Evolutionary conservation across 129 eudicot species (phyloP).

Genomic region (Arctium lappa): DNA sequence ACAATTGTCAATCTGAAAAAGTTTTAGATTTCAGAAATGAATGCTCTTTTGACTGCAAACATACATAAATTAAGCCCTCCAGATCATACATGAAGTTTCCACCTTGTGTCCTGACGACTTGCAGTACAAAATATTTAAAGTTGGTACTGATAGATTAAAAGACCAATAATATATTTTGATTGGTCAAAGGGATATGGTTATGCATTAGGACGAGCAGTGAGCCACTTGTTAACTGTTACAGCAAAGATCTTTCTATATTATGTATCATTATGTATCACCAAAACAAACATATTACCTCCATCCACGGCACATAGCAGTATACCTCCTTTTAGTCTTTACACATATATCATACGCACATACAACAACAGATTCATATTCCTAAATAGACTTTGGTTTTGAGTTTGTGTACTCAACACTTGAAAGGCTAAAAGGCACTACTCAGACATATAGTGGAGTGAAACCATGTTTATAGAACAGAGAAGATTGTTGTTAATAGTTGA

Average conservation of each 20-base stretch:
- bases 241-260: neutral
- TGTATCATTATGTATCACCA: neutral
- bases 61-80: neutral
- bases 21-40: neutral
- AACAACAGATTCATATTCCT: neutral
- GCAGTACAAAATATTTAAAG: neutral
- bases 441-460: too few species aligned
- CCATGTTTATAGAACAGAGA: too few species aligned
- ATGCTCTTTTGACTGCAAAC: neutral
- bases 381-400: too few species aligned
- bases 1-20: neutral
- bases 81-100: neutral
- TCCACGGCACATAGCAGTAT: neutral
- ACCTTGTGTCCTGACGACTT: neutral
- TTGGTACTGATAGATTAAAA: neutral
- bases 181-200: neutral
- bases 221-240: neutral
- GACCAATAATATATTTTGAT: neutral
- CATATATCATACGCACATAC: neutral
- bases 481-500: too few species aligned
- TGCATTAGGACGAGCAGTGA: neutral
- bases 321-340: neutral
- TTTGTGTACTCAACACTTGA: too few species aligned
- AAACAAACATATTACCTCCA: constrained; percentile 1
- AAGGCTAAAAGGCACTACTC: too few species aligned